Conservation (phyloP, 1,284 basidiomycete species). For the Prillingera fragicola region DNA sequence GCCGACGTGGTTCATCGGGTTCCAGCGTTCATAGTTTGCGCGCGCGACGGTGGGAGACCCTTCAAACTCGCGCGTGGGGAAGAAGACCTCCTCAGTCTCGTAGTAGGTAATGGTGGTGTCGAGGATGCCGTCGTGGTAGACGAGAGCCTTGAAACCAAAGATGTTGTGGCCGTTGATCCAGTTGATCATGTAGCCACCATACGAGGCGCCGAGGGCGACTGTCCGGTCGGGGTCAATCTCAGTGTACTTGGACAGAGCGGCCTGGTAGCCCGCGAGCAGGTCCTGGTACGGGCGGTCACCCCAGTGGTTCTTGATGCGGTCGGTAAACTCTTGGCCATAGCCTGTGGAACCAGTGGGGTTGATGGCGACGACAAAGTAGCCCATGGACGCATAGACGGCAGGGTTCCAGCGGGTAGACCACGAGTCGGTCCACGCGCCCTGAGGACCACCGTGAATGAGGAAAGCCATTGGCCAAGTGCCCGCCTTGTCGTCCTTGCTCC, state of each 20-base stretch:
- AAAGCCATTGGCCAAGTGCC: constrained; percentile 62
- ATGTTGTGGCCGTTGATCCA: constrained; percentile 93
- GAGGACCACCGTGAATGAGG: constrained; percentile 39
- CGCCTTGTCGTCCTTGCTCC: constrained; percentile 53
- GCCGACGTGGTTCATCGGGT: constrained; percentile 67
- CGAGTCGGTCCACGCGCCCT: constrained; percentile 72
- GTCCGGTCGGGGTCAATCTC: constrained; percentile 77
- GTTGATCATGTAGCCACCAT: constrained; percentile 55
- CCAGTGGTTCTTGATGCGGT: constrained; percentile 53
- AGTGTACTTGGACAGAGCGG: constrained; percentile 63
- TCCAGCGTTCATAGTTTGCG: constrained; percentile 45
- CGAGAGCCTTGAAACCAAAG: constrained; percentile 77
- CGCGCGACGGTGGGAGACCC: constrained; percentile 27
- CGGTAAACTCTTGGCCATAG: constrained; percentile 81
- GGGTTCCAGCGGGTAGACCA: constrained; percentile 88
- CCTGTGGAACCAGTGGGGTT: constrained; percentile 86
- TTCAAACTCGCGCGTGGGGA: constrained; percentile 29
- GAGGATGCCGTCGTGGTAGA: constrained; percentile 77
- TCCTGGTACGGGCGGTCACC: constrained; percentile 65
- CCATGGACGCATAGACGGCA: constrained; percentile 52
- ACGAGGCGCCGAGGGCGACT: constrained; percentile 55
- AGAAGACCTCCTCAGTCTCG: constrained; percentile 59
- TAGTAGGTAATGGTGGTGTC: constrained; percentile 57
- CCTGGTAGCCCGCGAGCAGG: constrained; percentile 67
- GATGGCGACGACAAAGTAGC: constrained; percentile 75